These are phyloP conservation scores for Sorghum bicolor DNA, from an alignment of 176 grass and related monocot genomes.

Conservation along the genomic window Sorghum_bicolor_NCBIv3 NC_012872.2:71419501-71420000, in stretches of 20 bases:
- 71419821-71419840: constrained; percentile 30
- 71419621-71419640: constrained; percentile 17
- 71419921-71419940: too few relatives aligned
- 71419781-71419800: background rate
- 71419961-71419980: too few relatives aligned
- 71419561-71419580: background rate
- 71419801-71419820: too few relatives aligned
- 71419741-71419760: constrained; percentile 16
- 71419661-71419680: constrained; percentile 1
- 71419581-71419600: background rate
- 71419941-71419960: too few relatives aligned
- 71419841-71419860: background rate
- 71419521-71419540: background rate
- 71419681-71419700: constrained; percentile 47
- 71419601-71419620: background rate
- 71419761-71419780: constrained; percentile 48
- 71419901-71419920: background rate
- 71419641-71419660: background rate
- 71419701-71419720: constrained; percentile 57
- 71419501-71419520: background rate
- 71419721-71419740: constrained; percentile 56
- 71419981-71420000: background rate
- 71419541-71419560: constrained; percentile 11
- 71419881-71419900: constrained; percentile 23
- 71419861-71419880: constrained; percentile 15